Conservation (phyloP, 805 yeast genomes). For the Candida coleopterorum region DNA sequence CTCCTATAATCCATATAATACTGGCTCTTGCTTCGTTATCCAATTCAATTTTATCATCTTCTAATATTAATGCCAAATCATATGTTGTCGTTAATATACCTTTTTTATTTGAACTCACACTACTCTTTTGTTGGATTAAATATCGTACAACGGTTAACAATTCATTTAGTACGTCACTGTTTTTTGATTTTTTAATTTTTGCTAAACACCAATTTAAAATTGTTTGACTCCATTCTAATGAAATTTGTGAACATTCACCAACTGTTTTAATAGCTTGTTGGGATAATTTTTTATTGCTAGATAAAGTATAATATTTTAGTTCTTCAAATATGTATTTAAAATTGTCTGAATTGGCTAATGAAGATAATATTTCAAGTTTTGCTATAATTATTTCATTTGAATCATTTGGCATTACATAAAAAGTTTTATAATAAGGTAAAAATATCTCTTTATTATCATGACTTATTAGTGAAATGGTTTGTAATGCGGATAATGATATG, state of each 20-base stretch:
- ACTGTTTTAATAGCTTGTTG: slow-evolving; percentile 55
- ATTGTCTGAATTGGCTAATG: slow-evolving; percentile 51
- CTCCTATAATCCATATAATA: slow-evolving; percentile 89
- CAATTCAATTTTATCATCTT: slow-evolving; percentile 16
- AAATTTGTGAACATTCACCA: slow-evolving; percentile 52
- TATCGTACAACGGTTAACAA: slow-evolving; percentile 68
- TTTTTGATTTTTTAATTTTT: slow-evolving; percentile 33
- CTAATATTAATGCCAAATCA: slow-evolving; percentile 36
- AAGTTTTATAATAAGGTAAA: slow-evolving; percentile 35
- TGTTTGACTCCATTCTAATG: slow-evolving; percentile 44
- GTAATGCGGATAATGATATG: slow-evolving; percentile 34
- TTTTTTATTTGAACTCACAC: slow-evolving; percentile 9
- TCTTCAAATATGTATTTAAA: slow-evolving; percentile 53
- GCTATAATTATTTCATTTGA: slow-evolving; percentile 34
- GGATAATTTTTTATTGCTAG: slow-evolving; percentile 18
- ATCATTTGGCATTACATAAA: slow-evolving; percentile 58
- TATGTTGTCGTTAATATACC: slow-evolving; percentile 52
- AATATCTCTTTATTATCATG: slow-evolving; percentile 29
- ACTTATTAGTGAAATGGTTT: slow-evolving; percentile 40
- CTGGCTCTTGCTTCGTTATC: slow-evolving; percentile 64
- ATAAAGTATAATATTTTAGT: slow-evolving; percentile 47
- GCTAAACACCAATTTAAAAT: slow-evolving; percentile 62
- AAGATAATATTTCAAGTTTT: slow-evolving; percentile 60
- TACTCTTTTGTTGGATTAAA: slow-evolving; percentile 56
- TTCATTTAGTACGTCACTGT: slow-evolving; percentile 48